Evolutionary conservation across 2,329 filamentous ascomycete genomes (phyloP).

Genomic region (Lachnum nothofagi): DNA sequence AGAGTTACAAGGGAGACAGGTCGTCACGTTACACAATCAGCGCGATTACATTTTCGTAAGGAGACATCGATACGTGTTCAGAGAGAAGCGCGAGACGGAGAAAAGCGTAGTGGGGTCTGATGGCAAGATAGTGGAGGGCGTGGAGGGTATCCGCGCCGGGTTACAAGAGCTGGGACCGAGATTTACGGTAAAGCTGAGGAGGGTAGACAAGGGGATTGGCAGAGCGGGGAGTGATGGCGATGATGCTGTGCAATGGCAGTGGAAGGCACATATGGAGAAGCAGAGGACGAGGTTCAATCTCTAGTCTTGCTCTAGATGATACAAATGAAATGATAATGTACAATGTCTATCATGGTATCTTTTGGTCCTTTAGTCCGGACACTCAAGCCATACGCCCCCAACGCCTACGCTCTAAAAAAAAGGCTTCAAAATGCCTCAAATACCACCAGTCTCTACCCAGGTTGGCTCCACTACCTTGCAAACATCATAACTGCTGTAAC

Average conservation of each 20-base stretch:
- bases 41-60: slow-evolving; percentile 94
- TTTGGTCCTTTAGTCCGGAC: background rate
- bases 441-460: background rate
- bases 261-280: slow-evolving; percentile 95
- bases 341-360: background rate
- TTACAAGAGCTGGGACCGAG: slow-evolving; percentile 85
- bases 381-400: background rate
- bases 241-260: slow-evolving; percentile 67
- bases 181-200: slow-evolving; percentile 79
- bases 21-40: slow-evolving; percentile 90
- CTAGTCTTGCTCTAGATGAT: slow-evolving; percentile 42
- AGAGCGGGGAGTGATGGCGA: slow-evolving; percentile 55
- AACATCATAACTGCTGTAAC: slow-evolving; percentile 28
- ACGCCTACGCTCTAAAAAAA: background rate
- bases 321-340: background rate
- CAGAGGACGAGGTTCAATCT: slow-evolving; percentile 88
- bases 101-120: slow-evolving; percentile 79
- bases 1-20: slow-evolving; percentile 79
- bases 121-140: slow-evolving; percentile 76
- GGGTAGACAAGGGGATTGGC: slow-evolving; percentile 84
- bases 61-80: slow-evolving; percentile 85
- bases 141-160: slow-evolving; percentile 78
- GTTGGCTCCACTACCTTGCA: slow-evolving; percentile 8
- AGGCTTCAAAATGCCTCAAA: background rate
- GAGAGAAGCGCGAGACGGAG: slow-evolving; percentile 80